Percentiles rank a stretch among this genome's conserved stretches.
phyloP scores from a whole-genome alignment of 2,329 filamentous ascomycete genomes.

The Dactylellina leptospora region DNA sequence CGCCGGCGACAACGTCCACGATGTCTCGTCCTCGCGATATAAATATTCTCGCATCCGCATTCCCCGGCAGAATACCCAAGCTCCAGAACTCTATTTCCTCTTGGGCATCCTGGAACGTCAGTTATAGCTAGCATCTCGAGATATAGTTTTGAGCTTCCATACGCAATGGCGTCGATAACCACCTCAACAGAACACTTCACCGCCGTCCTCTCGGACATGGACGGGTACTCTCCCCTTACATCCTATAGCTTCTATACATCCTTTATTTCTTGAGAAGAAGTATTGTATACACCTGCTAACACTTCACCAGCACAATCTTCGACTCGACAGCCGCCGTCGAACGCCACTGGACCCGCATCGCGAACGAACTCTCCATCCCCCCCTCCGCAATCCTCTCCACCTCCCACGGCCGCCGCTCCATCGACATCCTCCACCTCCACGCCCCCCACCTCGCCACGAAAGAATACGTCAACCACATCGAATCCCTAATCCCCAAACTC shows the following conservation, averaged over 20 bases:
- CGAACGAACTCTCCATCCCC: conserved; percentile 81
- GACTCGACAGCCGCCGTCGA: conserved; percentile 80
- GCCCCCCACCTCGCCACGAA: conserved; percentile 86
- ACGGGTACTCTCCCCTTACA: conserved; percentile 17
- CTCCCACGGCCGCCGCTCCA: conserved; percentile 87
- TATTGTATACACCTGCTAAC: background rate
- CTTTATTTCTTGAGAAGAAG: conserved; percentile 9
- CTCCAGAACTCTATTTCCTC: conserved; percentile 11
- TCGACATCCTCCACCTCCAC: conserved; percentile 82
- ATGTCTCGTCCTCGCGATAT: background rate
- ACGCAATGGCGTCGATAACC: conserved; percentile 21
- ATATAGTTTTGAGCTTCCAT: background rate
- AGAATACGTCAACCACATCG: conserved; percentile 84
- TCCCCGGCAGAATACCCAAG: background rate
- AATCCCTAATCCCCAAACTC: conserved; percentile 77
- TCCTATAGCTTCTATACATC: background rate
- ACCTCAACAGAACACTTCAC: conserved; percentile 39
- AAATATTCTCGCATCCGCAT: background rate
- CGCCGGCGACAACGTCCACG: background rate
- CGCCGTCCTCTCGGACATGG: conserved; percentile 52
- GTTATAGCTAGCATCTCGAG: background rate
- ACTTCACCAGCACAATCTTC: conserved; percentile 64
- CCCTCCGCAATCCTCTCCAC: conserved; percentile 86
- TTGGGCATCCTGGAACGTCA: too few relatives aligned
- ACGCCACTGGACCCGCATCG: conserved; percentile 82